Evolutionary conservation across 2,329 filamentous ascomycete genomes (phyloP), one percentile per base, ranked within the genome.

Genomic region (Aurifilum marmelostoma): DNA sequence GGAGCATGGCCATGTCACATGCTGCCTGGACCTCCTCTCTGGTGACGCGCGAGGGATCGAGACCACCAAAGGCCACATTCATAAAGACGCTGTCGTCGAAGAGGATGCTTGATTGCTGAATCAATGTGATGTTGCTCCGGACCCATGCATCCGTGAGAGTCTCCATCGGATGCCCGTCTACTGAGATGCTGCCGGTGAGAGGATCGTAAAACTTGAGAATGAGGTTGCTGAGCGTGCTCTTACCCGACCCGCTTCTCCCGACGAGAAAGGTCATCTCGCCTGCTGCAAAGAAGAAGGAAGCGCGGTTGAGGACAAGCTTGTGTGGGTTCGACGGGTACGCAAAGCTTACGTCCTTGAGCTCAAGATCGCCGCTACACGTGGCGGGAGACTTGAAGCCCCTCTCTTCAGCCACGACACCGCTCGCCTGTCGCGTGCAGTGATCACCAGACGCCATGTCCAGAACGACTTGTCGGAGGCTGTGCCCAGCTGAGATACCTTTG

Each of bases 161-260:
- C n/a, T 86, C 76, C 2, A 96, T 80, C 0, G 87, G 80, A 1
- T 85, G 77, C 0, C 87, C 89, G 74, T 97, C 93, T 12, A 98
- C 81, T 0, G 85, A 76, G 21, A 97, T 89, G 0, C 47, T 65
- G 4, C 94, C 95, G 0, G 80, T 80, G 0, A 80, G 78, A 0
- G 92, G 88, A 8, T 87, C 82, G 75, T 97, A 97, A 73, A 97
- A 92, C 16, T 90, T 88, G 64, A 94, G 84, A 0, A 98, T 83
- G 0, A 98, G 83, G 75, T 93, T 93, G 1, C 91, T 90, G 1
- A 98, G 76, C 0, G 95, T 98, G 73, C 93, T 97, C 78, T 98
- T 98, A 0, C 95, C 95, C 1, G 93, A 97, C 0, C 96, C 96
- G 75, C 93, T 97, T 74, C 86, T 87, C 0, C 95, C 96, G 63